A percentile compares a stretch with the other conserved stretches of the same genome.
Evolutionary conservation across 1,139 yeast species (phyloP).

Genomic region (Protomyces inouyei): DNA sequence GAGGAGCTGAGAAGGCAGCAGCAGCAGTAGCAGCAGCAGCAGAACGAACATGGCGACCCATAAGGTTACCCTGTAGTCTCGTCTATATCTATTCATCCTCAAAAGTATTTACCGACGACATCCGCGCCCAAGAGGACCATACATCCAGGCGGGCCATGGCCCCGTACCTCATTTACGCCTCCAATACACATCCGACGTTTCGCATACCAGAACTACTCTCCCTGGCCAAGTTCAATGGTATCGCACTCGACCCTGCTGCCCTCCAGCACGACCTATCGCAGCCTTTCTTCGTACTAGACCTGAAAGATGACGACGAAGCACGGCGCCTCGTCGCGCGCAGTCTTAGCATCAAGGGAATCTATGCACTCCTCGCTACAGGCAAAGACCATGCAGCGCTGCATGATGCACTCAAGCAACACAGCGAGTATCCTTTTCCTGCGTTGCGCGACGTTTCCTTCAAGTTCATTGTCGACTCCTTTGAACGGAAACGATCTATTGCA

Average conservation of each 20-base stretch:
- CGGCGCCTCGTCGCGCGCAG: constrained; percentile 58
- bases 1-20: background rate
- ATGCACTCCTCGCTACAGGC: constrained; percentile 82
- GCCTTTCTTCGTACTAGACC: constrained; percentile 68
- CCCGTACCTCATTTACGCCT: constrained; percentile 65
- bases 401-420: constrained; percentile 45
- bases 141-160: constrained; percentile 1
- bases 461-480: constrained; percentile 73
- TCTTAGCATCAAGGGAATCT: constrained; percentile 66
- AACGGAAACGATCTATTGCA: constrained; percentile 56
- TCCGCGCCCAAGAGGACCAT: too few species aligned
- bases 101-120: too few species aligned
- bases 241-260: constrained; percentile 55
- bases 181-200: constrained; percentile 77
- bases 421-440: constrained; percentile 27
- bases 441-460: constrained; percentile 57
- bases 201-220: constrained; percentile 80
- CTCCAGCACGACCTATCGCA: constrained; percentile 49
- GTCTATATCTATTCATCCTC: background rate
- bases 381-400: constrained; percentile 55
- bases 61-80: background rate
- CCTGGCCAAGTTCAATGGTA: constrained; percentile 58
- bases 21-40: background rate
- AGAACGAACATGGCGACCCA: background rate
- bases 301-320: constrained; percentile 66